Evolutionary conservation across 225 moss, liverwort and hornwort species (phyloP).

Genomic region (Antitrichia curtipendula): DNA sequence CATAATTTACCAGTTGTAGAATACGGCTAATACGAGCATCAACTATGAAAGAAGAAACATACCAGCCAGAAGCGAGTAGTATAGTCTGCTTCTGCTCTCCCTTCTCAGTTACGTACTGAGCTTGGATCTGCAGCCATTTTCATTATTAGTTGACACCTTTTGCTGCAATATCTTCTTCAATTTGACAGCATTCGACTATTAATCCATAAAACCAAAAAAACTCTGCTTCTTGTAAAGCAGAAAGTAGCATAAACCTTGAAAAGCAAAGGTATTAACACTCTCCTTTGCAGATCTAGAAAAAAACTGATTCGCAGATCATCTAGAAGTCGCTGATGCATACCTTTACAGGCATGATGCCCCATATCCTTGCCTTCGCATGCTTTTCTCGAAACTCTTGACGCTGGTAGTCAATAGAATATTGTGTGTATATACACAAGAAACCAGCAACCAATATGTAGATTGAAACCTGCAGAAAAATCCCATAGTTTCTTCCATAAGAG

Average conservation of each 20-base stretch:
- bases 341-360: slow-evolving; percentile 34
- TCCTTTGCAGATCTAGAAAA: not conserved
- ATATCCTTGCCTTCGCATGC: slow-evolving; percentile 24
- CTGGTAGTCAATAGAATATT: slow-evolving; percentile 27
- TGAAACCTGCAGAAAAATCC: not conserved
- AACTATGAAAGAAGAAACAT: not conserved
- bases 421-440: slow-evolving; percentile 25
- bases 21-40: not conserved
- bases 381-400: slow-evolving; percentile 24
- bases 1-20: not conserved
- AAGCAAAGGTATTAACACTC: not conserved
- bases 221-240: not conserved
- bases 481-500: not conserved
- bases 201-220: not conserved
- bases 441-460: slow-evolving; percentile 4
- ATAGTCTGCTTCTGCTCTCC: slow-evolving; percentile 38
- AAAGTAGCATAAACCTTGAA: not conserved
- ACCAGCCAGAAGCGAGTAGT: slow-evolving; percentile 43
- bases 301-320: not conserved
- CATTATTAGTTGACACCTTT: not conserved
- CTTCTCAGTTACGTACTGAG: slow-evolving; percentile 27
- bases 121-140: slow-evolving; percentile 23
- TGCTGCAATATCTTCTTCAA: not conserved
- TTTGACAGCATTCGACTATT: not conserved
- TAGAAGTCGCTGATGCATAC: not conserved